Evolutionary conservation across 140 eudicot genomes (phyloP).

Genomic region (Bidens hawaiensis): DNA sequence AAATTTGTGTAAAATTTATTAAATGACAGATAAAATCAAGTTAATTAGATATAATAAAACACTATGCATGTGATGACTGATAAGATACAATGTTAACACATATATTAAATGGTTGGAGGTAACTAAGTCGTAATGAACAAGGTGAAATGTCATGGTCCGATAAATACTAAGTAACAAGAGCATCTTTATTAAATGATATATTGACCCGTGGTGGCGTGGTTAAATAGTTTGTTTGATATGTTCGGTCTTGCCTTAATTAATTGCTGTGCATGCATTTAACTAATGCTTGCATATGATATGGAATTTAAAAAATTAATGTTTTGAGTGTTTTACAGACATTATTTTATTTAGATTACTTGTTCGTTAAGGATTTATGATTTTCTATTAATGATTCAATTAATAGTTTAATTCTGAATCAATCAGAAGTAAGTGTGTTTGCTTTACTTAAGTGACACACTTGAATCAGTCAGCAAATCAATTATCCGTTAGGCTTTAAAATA

Average conservation of each 20-base stretch:
- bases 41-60: background rate
- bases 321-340: background rate
- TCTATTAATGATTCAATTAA: too few species aligned
- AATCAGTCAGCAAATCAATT: too few species aligned
- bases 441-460: too few species aligned
- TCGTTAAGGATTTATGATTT: background rate
- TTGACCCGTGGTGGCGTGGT: background rate
- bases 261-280: background rate
- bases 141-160: constrained; percentile 28
- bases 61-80: background rate
- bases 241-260: background rate
- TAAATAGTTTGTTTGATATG: constrained; percentile 6
- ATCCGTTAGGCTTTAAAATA: too few species aligned
- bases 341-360: background rate
- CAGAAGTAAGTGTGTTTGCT: too few species aligned
- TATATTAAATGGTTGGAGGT: background rate
- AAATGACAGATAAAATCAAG: background rate
- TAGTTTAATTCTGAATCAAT: too few species aligned
- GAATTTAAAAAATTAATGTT: background rate
- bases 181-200: constrained; percentile 4
- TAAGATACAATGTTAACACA: background rate
- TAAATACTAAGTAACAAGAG: constrained; percentile 18
- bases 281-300: background rate
- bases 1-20: background rate
- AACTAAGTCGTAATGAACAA: constrained; percentile 25